Evolutionary conservation across 345 rosid species (phyloP).

Genomic region (Populus simonii): DNA sequence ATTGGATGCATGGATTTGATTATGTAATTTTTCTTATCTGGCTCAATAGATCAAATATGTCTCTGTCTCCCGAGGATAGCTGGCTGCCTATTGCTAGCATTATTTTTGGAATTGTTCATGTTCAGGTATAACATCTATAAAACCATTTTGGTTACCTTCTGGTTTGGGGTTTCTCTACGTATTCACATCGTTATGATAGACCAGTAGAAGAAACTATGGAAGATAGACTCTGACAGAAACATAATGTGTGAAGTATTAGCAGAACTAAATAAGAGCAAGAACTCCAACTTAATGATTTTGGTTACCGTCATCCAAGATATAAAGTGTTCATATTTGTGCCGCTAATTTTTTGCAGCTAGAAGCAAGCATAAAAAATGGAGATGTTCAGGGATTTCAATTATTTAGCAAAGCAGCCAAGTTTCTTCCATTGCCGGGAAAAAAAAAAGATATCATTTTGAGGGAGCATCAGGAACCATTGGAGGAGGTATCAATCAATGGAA

Average conservation of each 20-base stretch:
- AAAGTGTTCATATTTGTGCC: not conserved
- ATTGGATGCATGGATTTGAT: constrained; percentile 1
- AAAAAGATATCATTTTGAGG: constrained; percentile 27
- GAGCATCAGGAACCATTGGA: constrained; percentile 25
- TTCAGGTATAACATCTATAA: constrained; percentile 56
- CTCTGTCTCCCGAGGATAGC: constrained; percentile 80
- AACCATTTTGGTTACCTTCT: not conserved
- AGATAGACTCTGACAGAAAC: not conserved
- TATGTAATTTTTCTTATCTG: not conserved
- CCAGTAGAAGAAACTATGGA: not conserved
- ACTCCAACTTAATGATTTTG: not conserved
- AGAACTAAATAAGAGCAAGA: not conserved
- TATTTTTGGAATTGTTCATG: constrained; percentile 69
- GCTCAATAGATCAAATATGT: constrained; percentile 64
- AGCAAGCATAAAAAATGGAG: constrained; percentile 80
- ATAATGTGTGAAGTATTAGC: not conserved
- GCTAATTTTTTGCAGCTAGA: constrained; percentile 47
- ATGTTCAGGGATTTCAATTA: constrained; percentile 55
- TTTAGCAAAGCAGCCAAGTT: constrained; percentile 39
- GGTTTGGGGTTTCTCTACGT: not conserved
- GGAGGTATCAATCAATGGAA: constrained; percentile 32
- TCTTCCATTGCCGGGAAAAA: constrained; percentile 31
- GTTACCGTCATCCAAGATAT: not conserved
- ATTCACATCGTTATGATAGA: not conserved
- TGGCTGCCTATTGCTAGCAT: constrained; percentile 97